These are phyloP conservation scores for Paulownia fortunei DNA, from an alignment of 257 asterid genomes.

Conservation along the genomic window DNA sequence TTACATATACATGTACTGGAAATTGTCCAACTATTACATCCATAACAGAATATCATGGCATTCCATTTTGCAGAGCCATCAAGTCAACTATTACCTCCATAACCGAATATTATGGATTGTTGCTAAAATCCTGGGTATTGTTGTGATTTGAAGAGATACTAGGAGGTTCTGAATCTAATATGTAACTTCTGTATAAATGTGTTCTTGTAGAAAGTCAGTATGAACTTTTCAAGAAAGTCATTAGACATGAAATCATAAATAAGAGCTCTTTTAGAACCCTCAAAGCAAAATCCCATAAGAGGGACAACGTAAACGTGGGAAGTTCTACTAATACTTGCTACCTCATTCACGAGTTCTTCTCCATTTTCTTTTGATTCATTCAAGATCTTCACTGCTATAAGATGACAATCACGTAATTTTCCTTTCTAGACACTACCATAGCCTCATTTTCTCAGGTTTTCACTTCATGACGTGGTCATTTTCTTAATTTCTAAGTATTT, in stretches of 20 bases:
- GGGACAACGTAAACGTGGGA: no score
- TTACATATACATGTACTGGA: neutral
- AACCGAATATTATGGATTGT: no score
- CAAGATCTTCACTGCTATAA: constrained; percentile 42
- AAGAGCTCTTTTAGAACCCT: constrained; percentile 34
- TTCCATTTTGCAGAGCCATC: no score
- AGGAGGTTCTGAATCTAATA: neutral
- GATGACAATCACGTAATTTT: constrained; percentile 18
- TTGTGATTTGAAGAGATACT: neutral
- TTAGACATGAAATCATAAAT: constrained; percentile 42
- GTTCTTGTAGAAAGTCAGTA: constrained; percentile 16
- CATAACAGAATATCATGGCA: neutral
- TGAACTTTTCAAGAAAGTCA: constrained; percentile 38
- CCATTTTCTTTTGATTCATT: constrained; percentile 15
- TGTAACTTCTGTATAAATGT: neutral
- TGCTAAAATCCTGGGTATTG: no score
- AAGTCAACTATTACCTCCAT: no score
- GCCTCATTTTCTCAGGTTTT: constrained; percentile 39
- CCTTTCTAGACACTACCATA: no score
- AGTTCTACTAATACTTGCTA: no score
- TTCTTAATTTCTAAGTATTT: constrained; percentile 26
- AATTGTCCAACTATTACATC: neutral
- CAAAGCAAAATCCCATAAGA: constrained; percentile 39
- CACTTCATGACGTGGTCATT: constrained; percentile 24
- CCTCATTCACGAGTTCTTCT: constrained; percentile 43